Evolutionary conservation across 768 basidiomycete genomes (phyloP), one percentile per base, ranked within the genome.

Genomic region (Boletus fagicola): DNA sequence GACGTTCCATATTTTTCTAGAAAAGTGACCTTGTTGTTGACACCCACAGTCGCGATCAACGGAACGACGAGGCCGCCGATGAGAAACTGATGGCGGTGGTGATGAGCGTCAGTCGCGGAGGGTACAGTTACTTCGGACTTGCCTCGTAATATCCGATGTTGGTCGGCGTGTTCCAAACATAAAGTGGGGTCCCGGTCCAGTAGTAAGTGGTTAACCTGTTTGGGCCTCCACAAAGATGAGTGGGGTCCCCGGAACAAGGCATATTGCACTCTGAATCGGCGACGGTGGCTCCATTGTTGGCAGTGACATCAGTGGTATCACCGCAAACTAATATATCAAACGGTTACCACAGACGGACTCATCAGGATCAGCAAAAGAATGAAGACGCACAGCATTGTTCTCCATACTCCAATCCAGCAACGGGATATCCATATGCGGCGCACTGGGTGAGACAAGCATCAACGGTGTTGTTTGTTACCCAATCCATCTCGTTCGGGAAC

Each of bases 21-120:
- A 74, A 92, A 88, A 1, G 84, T 81, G 49, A 92, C 85, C 66
- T 92, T 92, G 76, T 87, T 85, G 75, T 92, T 92, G 71, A 88
- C 77, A 1, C 90, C 88, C 35, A 92, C 74, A 0, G 90, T 91
- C 4, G 87, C 83, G 38, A 90, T 81, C 56, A 91, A 75, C 3
- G 89, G 88, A 13, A 90, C 83, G 53, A 89, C 77, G 33, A 90
- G 77, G 3, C 89, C 89, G 0, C 75, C 73, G 18, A 82, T 73
- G 35, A 83, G 67, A 65, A 76, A 77, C 77, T 81, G 49, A 22
- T 15, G 10, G 6, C 0, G 3, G 18, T 35, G n/a, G 8, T 49
- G 30, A 50, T 66, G 26, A 61, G 48, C 13, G 18, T 18, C 20
- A 16, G 5, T 2, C 26, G 24, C 9, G 3, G 43, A 10, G 26